Conservation (phyloP, 495 filamentous ascomycete genomes). For the Cryomyces minteri region DNA sequence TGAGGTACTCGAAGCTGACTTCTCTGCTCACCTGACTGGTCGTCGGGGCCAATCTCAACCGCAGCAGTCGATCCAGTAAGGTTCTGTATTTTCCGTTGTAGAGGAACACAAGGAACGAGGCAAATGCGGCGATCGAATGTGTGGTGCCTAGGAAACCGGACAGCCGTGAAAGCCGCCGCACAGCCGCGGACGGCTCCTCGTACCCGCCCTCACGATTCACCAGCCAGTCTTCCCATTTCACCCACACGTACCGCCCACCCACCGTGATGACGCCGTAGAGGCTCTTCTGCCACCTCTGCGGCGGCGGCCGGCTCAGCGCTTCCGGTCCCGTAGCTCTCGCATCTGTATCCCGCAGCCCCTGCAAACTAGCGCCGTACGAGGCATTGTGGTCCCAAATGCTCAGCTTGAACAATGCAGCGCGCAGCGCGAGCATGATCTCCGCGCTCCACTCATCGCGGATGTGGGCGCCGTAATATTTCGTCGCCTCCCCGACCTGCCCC, state of each 20-base stretch:
- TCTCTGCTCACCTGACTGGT: conserved; percentile 69
- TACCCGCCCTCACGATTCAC: conserved; percentile 54
- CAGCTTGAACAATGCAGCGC: conserved; percentile 78
- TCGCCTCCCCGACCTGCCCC: conserved; percentile 69
- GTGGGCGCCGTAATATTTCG: conserved; percentile 66
- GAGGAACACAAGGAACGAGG: conserved; percentile 78
- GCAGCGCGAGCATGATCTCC: conserved; percentile 63
- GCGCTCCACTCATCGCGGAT: conserved; percentile 64
- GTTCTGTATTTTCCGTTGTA: conserved; percentile 83
- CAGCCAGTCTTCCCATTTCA: conserved; percentile 77
- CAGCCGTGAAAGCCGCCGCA: conserved; percentile 43
- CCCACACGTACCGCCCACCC: conserved; percentile 74
- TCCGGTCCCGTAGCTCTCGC: conserved; percentile 34
- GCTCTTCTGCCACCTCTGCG: conserved; percentile 61
- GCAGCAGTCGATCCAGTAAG: conserved; percentile 66
- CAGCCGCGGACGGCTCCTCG: conserved; percentile 31
- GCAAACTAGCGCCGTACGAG: conserved; percentile 82
- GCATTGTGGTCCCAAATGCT: conserved; percentile 93
- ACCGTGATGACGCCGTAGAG: conserved; percentile 74
- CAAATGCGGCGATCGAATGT: conserved; percentile 63
- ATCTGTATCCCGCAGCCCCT: conserved; percentile 80
- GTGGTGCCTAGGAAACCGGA: conserved; percentile 48
- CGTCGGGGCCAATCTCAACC: conserved; percentile 69
- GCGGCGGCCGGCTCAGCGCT: conserved; percentile 37
- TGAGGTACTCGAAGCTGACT: conserved; percentile 94